Base-by-base conservation (phyloP, 768 basidiomycete genomes). In the Austroboletus eburneus region DNA sequence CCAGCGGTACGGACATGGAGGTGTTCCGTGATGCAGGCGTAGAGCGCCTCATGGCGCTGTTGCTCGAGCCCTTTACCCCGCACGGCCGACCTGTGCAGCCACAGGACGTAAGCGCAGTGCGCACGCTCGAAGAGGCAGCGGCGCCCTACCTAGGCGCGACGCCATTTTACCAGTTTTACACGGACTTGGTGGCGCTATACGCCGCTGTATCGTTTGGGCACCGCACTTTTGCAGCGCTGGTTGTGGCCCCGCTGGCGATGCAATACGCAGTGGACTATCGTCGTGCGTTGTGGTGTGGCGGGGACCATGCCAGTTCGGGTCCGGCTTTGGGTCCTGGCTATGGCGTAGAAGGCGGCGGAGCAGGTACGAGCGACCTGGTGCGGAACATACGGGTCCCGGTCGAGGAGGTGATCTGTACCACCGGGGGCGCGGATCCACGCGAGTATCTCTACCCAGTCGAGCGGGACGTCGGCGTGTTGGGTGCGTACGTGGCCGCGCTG, bases 161-260 rank as follows among this genome's bases (percentile, higher is more conserved):
- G 0, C 91, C 93, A 0, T 97, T 97, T 72, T 96, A 82, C 71
- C 92, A 95, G 63, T 91, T 87, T 58, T 98, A 92, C 69, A 87
- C 86, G 13, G 93, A 96, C 65, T 85, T 96, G 60, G 74, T 95
- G 46, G 83, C 79, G 1, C 69, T 97, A n/a, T 98, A 94, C 67
- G 88, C 91, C 57, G 79, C 91, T 4, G 82, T 92, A 55, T 97
- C 94, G 8, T 94, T 94, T 64, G 79, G 83, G 2, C 81, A 97
- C 58, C 73, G 76, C 0, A 64, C 80, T 2, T 98, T 98, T 58
- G 81, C 78, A 12, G 72, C 76, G 2, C 74, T 95, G 12, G 74
- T 96, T 13, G 72, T 94, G 7, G 80, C 87, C 0, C 86, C 92
- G 0, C 72, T 84, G 9, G 75, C 89, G 3, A 85, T 87, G 81